Evolutionary conservation across 345 rosid genomes (phyloP), one percentile per base, ranked within the genome.

Genomic region (Pelargonium nanum): DNA sequence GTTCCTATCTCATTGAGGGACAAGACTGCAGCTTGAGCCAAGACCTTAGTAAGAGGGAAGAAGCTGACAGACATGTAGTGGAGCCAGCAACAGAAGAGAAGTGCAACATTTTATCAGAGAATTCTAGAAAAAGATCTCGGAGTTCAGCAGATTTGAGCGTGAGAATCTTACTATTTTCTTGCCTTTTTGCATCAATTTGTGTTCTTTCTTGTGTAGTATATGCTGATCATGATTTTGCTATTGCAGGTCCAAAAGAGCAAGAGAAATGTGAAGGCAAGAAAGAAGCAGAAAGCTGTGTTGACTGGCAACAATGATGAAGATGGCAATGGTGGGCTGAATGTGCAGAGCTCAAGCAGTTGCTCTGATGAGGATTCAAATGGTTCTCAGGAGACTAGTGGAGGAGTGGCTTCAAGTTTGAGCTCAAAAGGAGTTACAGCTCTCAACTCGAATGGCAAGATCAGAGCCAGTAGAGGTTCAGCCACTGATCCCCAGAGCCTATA

Each of bases 401-500:
- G 61, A 13, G 70, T 65, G 22, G 69, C 58, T 1, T 72, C 83
- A 57, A 77, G 72, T 51, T 19, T 64, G 65, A 68, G 67, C 66
- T 66, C 74, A 19, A 78, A 81, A 63, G 83, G 70, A 55, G 55
- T 72, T 0, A 22, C 64, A 24, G 74, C 78, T 19, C 75, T 77
- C 19, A 85, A 85, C 71, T 72, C 68, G 23, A 79, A 70, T 30
- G 82, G 91, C 53, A 83, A 84, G 69, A 70, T 85, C 24, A 80
- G 91, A 62, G 97, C 97, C 24, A 74, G 87, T 54, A 80, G 87
- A 26, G 95, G 93, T 12, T 80, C 87, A 0, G 94, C 94, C 24
- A 84, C 94, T 0, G 96, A 89, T 74, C 94, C 94, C 26, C 96
- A 89, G 68, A 84, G 91, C 77, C 84, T 89, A 24, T 89, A 86